Base-by-base conservation (phyloP, 768 basidiomycete species). In the Kwoniella newhampshirensis region DNA sequence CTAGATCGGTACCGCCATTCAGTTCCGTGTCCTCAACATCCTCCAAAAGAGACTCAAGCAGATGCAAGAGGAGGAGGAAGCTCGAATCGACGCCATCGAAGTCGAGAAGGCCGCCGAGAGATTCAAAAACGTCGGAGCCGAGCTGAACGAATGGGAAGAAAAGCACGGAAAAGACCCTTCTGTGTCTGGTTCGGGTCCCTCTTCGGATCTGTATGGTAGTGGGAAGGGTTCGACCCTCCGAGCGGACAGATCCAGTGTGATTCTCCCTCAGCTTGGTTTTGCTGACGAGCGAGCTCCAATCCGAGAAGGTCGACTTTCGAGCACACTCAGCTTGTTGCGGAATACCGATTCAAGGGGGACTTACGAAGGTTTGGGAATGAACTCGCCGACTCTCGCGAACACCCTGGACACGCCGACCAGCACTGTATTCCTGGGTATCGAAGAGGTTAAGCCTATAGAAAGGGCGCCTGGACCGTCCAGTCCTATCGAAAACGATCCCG, bases 121-220 rank as follows among this genome's bases (percentile, higher is more conserved):
- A 43, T 85, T 93, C 74, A 81, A 79, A 11, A 81, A 78, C 54
- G 77, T 90, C 39, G 79, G 83, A 25, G 79, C 80, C 41, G 91
- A 96, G 73, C 84, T 86, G 51, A 82, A 82, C 36, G 84, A 86
- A 55, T 97, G 93, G 93, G 91, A 94, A 71, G 85, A 81, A 64
- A 86, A 88, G 45, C 90, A 96, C 70, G 87, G 87, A 4, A 79
- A 3, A 51, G 50, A 52, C 40, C 54, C 9, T 15, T 49, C 56
- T 4, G 59, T 53, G 13, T 23, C 48, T 35, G 51, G 40, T 28
- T 60, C 57, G n/a, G 37, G 41, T 40, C 35, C 30, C 17, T 37
- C 44, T 11, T 30, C 45, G 21, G 39, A 53, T 35, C 54, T 55
- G 6, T 51, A 51, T 15, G 49, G 49, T 20, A 41, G 44, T 36